Evolutionary conservation across 2,329 filamentous ascomycete genomes (phyloP).

Genomic region (Stemphylium vesicarium): DNA sequence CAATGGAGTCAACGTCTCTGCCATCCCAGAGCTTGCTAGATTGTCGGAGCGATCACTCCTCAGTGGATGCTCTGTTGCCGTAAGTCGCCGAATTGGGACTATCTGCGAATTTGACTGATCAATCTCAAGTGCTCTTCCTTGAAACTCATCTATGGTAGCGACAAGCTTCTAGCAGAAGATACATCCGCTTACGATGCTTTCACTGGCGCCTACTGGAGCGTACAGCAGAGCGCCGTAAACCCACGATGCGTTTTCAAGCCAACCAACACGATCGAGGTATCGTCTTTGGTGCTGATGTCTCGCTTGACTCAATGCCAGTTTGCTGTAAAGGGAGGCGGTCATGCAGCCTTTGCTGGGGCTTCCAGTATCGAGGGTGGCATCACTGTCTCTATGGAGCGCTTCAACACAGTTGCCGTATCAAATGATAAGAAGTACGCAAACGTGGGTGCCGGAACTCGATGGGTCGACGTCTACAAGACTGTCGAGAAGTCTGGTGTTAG

Average conservation of each 20-base stretch:
- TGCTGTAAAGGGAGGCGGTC: slow-evolving; percentile 55
- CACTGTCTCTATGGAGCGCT: slow-evolving; percentile 49
- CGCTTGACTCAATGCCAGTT: slow-evolving; percentile 45
- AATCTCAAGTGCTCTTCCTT: slow-evolving; percentile 30
- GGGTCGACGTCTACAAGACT: slow-evolving; percentile 43
- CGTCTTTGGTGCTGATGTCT: slow-evolving; percentile 26
- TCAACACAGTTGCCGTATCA: slow-evolving; percentile 37
- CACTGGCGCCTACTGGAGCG: slow-evolving; percentile 34
- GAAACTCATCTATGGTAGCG: slow-evolving; percentile 27
- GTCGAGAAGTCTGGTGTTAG: slow-evolving; percentile 33
- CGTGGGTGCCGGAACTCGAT: slow-evolving; percentile 43
- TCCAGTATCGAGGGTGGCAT: slow-evolving; percentile 53
- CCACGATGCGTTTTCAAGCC: slow-evolving; percentile 41
- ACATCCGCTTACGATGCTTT: slow-evolving; percentile 29
- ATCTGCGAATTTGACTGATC: slow-evolving; percentile 7
- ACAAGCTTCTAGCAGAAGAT: slow-evolving; percentile 19
- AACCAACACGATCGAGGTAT: slow-evolving; percentile 25
- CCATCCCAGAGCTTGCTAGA: slow-evolving; percentile 21
- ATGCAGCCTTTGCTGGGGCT: slow-evolving; percentile 49
- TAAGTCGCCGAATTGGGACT: slow-evolving; percentile 18
- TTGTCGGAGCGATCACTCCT: slow-evolving; percentile 6
- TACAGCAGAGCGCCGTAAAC: slow-evolving; percentile 31
- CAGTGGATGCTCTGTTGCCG: slow-evolving; percentile 27
- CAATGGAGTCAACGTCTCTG: slow-evolving; percentile 26
- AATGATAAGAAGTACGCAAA: slow-evolving; percentile 30